These are phyloP conservation scores for Candida pseudoglaebosa DNA, from an alignment of 805 yeast species.

Conservation along the genomic window DNA sequence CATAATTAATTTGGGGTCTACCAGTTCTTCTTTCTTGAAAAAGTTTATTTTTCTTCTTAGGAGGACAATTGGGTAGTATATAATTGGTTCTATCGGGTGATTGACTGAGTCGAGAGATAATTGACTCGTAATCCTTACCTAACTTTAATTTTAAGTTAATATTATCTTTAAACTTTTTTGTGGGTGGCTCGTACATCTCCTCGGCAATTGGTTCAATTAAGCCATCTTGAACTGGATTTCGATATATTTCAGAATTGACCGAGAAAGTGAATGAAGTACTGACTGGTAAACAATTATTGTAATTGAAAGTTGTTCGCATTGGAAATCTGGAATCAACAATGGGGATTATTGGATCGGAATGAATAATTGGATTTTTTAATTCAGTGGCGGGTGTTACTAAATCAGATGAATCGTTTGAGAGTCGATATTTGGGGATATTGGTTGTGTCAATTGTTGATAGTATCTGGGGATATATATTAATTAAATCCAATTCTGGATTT, in stretches of 20 bases:
- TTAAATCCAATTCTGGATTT: not conserved
- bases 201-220: not conserved
- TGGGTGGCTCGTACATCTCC: slow-evolving; percentile 1
- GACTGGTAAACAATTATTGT: not conserved
- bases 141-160: slow-evolving; percentile 3
- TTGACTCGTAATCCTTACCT: slow-evolving; percentile 4
- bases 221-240: slow-evolving; percentile 4
- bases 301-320: not conserved
- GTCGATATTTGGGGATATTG: not conserved
- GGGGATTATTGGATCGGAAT: not conserved
- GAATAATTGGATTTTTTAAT: not conserved
- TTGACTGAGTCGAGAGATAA: not conserved
- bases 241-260: not conserved
- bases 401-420: not conserved
- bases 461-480: not conserved
- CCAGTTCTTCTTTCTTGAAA: slow-evolving; percentile 4
- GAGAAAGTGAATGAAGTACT: slow-evolving; percentile 1
- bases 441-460: not conserved
- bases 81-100: not conserved
- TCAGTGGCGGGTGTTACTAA: not conserved
- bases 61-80: not conserved
- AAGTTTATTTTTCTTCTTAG: slow-evolving; percentile 1
- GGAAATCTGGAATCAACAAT: not conserved
- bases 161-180: slow-evolving; percentile 2
- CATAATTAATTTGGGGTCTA: not conserved